Conservation (phyloP, 2,329 filamentous ascomycete species). For the Hypomyces perniciosus region DNA sequence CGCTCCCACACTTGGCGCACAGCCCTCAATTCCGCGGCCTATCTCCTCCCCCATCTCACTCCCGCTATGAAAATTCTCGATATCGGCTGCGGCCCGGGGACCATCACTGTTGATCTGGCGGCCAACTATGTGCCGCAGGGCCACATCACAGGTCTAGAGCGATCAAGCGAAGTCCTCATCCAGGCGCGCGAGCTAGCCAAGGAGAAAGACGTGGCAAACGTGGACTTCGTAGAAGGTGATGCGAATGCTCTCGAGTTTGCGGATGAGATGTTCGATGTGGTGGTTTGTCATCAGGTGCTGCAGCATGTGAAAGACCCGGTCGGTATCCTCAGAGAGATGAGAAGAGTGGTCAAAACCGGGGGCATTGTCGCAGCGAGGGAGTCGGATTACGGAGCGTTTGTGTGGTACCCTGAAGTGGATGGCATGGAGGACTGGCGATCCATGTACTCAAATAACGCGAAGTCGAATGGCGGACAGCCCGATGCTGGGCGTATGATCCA, state of each 20-base stretch:
- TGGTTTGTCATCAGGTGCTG: constrained; percentile 34
- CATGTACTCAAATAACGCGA: constrained; percentile 15
- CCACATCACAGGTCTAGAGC: constrained; percentile 33
- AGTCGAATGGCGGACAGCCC: constrained; percentile 16
- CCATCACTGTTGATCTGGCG: constrained; percentile 37
- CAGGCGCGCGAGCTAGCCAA: constrained; percentile 23
- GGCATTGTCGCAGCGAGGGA: constrained; percentile 32
- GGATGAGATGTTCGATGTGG: constrained; percentile 34
- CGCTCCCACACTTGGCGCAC: constrained; percentile 36
- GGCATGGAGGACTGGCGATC: constrained; percentile 17
- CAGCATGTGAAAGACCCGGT: constrained; percentile 32
- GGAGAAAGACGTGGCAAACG: constrained; percentile 25
- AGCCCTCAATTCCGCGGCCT: constrained; percentile 35
- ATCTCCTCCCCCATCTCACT: constrained; percentile 35
- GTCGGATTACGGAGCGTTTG: constrained; percentile 17
- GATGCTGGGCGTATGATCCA: constrained; percentile 19
- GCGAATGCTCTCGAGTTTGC: constrained; percentile 27
- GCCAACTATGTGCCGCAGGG: constrained; percentile 29
- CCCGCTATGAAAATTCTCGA: constrained; percentile 36
- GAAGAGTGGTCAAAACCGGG: constrained; percentile 34
- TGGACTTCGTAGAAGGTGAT: constrained; percentile 27
- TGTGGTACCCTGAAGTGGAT: constrained; percentile 19
- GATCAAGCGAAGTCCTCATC: constrained; percentile 26
- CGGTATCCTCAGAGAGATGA: constrained; percentile 32
- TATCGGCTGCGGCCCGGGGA: constrained; percentile 43